Evolutionary conservation across 2,329 filamentous ascomycete species (phyloP).

Genomic region (Chrysoporthe deuterocubensis): DNA sequence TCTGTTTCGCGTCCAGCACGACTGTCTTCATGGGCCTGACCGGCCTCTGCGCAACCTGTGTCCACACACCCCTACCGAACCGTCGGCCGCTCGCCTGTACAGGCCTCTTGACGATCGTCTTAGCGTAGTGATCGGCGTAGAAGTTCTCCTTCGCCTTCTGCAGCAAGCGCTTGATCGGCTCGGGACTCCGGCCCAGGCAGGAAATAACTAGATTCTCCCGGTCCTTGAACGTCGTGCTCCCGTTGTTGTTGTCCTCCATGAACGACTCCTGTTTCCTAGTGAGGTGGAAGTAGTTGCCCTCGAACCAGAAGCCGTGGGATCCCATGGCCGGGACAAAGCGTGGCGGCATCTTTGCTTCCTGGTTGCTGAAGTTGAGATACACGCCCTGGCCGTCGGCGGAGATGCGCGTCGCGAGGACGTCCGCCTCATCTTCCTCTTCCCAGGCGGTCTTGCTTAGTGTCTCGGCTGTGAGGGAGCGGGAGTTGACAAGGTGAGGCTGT

Average conservation of each 20-base stretch:
- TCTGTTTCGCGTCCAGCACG: constrained; percentile 70
- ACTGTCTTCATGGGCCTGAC: constrained; percentile 76
- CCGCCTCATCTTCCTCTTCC: constrained; percentile 57
- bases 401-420: constrained; percentile 42
- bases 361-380: constrained; percentile 65
- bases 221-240: constrained; percentile 49
- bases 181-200: constrained; percentile 56
- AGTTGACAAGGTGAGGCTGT: constrained; percentile 55
- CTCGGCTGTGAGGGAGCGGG: constrained; percentile 58
- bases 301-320: constrained; percentile 58
- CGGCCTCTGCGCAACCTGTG: constrained; percentile 63
- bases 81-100: constrained; percentile 49
- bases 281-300: constrained; percentile 54
- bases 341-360: constrained; percentile 57
- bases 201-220: constrained; percentile 58
- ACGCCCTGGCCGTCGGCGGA: constrained; percentile 45
- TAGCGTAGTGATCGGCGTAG: constrained; percentile 56
- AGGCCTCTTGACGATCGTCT: constrained; percentile 62
- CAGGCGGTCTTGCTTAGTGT: constrained; percentile 59
- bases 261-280: constrained; percentile 50
- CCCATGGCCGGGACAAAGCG: constrained; percentile 60
- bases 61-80: constrained; percentile 54
- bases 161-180: constrained; percentile 60
- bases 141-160: constrained; percentile 57
- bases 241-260: constrained; percentile 40